Conservation (phyloP, 768 basidiomycete species). For the Piloderma croceum region DNA sequence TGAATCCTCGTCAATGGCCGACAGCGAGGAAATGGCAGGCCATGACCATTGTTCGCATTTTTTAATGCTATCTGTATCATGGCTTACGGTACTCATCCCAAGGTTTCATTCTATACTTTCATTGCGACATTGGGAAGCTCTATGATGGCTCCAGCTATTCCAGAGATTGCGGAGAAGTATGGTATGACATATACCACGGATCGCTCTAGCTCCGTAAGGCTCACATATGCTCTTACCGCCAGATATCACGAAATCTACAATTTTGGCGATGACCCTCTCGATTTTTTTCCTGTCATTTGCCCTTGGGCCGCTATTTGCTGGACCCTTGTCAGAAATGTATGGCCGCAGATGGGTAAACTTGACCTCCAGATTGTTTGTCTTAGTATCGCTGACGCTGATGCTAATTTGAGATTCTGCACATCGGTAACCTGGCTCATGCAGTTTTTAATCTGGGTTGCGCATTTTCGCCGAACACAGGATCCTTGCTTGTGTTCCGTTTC, state of each 20-base stretch:
- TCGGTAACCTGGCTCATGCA: slow-evolving; percentile 43
- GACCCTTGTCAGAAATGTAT: slow-evolving; percentile 46
- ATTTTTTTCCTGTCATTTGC: slow-evolving; percentile 64
- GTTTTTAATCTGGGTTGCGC: slow-evolving; percentile 55
- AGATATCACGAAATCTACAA: slow-evolving; percentile 49
- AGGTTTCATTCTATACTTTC: slow-evolving; percentile 41
- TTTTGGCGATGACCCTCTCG: slow-evolving; percentile 52
- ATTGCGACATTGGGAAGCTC: slow-evolving; percentile 32
- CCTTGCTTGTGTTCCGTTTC: slow-evolving; percentile 51
- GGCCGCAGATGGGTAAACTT: slow-evolving; percentile 50
- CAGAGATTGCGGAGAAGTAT: slow-evolving; percentile 47
- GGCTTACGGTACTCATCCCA: not conserved
- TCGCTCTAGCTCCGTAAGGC: too few relatives aligned
- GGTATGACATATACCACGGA: too few relatives aligned
- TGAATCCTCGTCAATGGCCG: slow-evolving; percentile 61
- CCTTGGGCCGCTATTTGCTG: slow-evolving; percentile 45
- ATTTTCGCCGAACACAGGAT: slow-evolving; percentile 39
- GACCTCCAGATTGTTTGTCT: not conserved
- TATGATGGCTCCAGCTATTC: slow-evolving; percentile 64
- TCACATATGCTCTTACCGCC: too few relatives aligned
- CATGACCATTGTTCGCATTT: slow-evolving; percentile 35
- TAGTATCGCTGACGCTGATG: not conserved
- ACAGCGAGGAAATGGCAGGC: slow-evolving; percentile 42
- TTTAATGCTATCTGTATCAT: not conserved
- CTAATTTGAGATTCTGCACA: slow-evolving; percentile 40